A percentile compares a stretch with the other conserved stretches of the same genome.
These are phyloP conservation scores for Plantago major DNA, from an alignment of 257 asterid genomes.

Conservation along the genomic window DNA sequence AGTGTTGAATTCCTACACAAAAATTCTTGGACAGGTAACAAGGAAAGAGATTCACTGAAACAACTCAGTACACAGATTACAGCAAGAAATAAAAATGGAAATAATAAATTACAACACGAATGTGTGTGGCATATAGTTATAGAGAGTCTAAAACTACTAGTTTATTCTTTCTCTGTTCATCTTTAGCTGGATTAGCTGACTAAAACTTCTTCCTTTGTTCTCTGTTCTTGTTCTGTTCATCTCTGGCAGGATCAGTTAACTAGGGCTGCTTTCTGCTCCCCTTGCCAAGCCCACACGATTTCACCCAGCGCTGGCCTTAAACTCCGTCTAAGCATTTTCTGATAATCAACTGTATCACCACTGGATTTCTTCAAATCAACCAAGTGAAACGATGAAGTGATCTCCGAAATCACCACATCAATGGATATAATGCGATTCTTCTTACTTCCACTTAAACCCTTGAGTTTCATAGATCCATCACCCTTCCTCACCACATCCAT, in stretches of 20 bases:
- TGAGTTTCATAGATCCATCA: slow-evolving; percentile 47
- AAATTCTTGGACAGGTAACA: too few species aligned
- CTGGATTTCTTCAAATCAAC: slow-evolving; percentile 59
- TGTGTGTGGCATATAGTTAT: too few species aligned
- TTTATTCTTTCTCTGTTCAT: too few species aligned
- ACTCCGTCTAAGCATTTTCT: slow-evolving; percentile 33
- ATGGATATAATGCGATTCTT: slow-evolving; percentile 36
- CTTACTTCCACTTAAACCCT: slow-evolving; percentile 27
- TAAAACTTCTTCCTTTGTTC: too few species aligned
- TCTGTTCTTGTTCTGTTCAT: too few species aligned
- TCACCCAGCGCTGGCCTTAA: slow-evolving; percentile 36
- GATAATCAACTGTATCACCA: slow-evolving; percentile 55
- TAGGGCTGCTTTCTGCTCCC: slow-evolving; percentile 27
- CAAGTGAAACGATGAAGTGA: slow-evolving; percentile 44
- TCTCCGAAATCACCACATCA: slow-evolving; percentile 42
- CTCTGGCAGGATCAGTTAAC: not conserved
- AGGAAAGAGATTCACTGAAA: too few species aligned
- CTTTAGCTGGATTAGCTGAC: too few species aligned
- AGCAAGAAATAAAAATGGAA: too few species aligned
- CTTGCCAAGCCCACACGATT: slow-evolving; percentile 47
- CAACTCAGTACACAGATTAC: too few species aligned
- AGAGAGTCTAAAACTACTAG: too few species aligned
- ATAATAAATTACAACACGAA: too few species aligned
- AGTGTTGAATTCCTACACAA: too few species aligned
- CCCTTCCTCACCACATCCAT: slow-evolving; percentile 47